Percentiles rank a stretch among this genome's conserved stretches.
Conservation (phyloP, 2,329 filamentous ascomycete species). For the Chaetothyriales sp. region DNA sequence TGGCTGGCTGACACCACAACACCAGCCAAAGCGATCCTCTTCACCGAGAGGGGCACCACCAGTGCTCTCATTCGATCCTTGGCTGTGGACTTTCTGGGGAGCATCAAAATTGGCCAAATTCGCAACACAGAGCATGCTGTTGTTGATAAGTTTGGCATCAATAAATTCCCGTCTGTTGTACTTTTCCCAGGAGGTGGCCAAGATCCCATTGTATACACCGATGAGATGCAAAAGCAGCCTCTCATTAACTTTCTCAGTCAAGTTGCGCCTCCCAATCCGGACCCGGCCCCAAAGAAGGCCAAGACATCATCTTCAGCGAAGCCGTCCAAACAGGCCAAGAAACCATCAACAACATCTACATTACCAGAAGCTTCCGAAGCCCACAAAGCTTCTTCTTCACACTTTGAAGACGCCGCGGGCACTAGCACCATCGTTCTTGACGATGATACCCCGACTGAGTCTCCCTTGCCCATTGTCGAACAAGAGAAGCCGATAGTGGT, state of each 20-base stretch:
- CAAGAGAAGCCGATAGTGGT: constrained; percentile 34
- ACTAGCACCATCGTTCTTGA: constrained; percentile 39
- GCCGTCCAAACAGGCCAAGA: constrained; percentile 24
- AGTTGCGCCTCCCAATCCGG: constrained; percentile 63
- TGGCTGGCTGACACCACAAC: constrained; percentile 59
- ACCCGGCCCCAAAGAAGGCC: constrained; percentile 42
- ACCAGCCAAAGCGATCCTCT: constrained; percentile 72
- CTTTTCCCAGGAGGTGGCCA: constrained; percentile 60
- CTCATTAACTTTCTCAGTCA: constrained; percentile 75
- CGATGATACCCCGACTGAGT: constrained; percentile 38
- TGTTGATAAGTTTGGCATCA: constrained; percentile 60
- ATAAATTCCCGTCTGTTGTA: constrained; percentile 65
- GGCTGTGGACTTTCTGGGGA: constrained; percentile 79
- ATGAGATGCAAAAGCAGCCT: constrained; percentile 70
- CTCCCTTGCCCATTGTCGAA: constrained; percentile 37
- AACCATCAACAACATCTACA: constrained; percentile 33
- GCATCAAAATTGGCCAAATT: constrained; percentile 67
- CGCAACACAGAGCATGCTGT: constrained; percentile 63
- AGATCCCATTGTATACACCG: constrained; percentile 60
- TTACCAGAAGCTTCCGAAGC: constrained; percentile 39
- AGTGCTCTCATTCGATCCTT: constrained; percentile 70
- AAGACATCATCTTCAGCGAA: constrained; percentile 21
- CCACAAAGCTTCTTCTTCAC: constrained; percentile 37
- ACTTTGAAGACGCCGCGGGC: constrained; percentile 34
- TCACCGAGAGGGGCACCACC: constrained; percentile 83